Percentiles rank a stretch among this genome's conserved stretches.
These are phyloP conservation scores for Tolypocladium cylindrosporum DNA, from an alignment of 2,329 filamentous ascomycete species.

Conservation along the genomic window DNA sequence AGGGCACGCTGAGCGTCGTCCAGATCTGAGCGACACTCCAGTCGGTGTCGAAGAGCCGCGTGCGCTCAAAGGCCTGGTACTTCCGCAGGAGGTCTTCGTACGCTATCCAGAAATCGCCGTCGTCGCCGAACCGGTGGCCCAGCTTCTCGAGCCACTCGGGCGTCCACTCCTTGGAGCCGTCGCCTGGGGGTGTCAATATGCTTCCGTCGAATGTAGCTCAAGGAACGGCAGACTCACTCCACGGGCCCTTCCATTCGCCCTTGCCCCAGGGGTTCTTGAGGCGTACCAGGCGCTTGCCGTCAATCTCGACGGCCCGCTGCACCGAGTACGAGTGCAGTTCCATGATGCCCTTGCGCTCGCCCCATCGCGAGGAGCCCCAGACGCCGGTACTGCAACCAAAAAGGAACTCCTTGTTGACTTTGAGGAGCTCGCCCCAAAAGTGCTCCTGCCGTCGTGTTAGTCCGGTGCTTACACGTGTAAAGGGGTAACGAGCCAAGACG, in stretches of 20 bases:
- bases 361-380: conserved; percentile 15
- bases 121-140: conserved; percentile 65
- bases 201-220: neutral
- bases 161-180: conserved; percentile 79
- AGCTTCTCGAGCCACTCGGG: conserved; percentile 66
- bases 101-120: conserved; percentile 56
- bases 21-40: conserved; percentile 40
- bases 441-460: conserved; percentile 14
- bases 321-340: conserved; percentile 53
- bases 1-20: conserved; percentile 44
- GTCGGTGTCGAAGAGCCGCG: conserved; percentile 44
- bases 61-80: conserved; percentile 48
- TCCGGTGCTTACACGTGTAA: too few relatives aligned
- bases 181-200: conserved; percentile 28
- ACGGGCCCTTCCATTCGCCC: conserved; percentile 71
- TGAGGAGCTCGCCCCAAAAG: conserved; percentile 72
- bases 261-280: conserved; percentile 73
- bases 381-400: conserved; percentile 49
- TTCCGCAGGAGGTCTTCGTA: conserved; percentile 50
- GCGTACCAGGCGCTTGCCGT: conserved; percentile 51
- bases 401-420: conserved; percentile 69
- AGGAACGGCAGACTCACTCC: conserved; percentile 36
- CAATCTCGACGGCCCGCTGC: conserved; percentile 46
- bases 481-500: conserved; percentile 13
- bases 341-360: conserved; percentile 44